These are phyloP conservation scores for Coemansia interrupta DNA, from an alignment of 192 early-diverging fungal species.

Conservation along the genomic window DNA sequence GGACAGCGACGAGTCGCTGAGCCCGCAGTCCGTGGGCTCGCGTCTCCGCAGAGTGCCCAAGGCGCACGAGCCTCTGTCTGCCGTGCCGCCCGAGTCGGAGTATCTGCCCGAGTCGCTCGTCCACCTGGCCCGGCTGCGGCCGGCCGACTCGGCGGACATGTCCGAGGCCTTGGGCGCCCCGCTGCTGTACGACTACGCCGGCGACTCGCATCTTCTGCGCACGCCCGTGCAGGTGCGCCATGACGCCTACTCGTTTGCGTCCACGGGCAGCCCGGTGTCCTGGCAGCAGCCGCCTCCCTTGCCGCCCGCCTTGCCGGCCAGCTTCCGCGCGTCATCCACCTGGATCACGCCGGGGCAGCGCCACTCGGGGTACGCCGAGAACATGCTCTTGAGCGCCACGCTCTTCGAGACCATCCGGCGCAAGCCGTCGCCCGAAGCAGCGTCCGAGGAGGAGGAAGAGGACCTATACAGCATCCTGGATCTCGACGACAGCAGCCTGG, in stretches of 20 bases:
- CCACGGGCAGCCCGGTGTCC: conserved; percentile 21
- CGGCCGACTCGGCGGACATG: no score
- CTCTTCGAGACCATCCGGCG: conserved; percentile 51
- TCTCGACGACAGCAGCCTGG: no score
- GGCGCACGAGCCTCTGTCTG: conserved; percentile 20
- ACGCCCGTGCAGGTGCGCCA: conserved; percentile 1
- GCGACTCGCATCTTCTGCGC: conserved; percentile 11
- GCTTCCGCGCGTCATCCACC: conserved; percentile 29
- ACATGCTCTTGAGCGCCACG: conserved; percentile 43
- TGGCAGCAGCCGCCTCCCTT: conserved; percentile 18
- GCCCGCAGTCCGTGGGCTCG: conserved; percentile 42
- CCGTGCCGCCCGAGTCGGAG: background rate
- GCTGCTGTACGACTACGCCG: conserved; percentile 14
- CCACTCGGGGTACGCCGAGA: conserved; percentile 44
- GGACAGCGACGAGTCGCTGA: conserved; percentile 35
- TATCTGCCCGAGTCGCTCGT: background rate
- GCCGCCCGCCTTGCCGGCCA: conserved; percentile 17
- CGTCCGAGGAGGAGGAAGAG: conserved; percentile 16
- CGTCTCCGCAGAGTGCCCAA: conserved; percentile 42
- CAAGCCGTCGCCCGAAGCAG: conserved; percentile 5
- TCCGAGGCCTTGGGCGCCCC: background rate
- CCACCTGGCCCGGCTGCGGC: no score
- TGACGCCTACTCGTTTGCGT: conserved; percentile 13
- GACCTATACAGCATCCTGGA: no score
- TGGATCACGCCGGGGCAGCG: conserved; percentile 51